Base-by-base conservation (phyloP, 2,329 filamentous ascomycete genomes). In the Pseudogymnoascus sp. region DNA sequence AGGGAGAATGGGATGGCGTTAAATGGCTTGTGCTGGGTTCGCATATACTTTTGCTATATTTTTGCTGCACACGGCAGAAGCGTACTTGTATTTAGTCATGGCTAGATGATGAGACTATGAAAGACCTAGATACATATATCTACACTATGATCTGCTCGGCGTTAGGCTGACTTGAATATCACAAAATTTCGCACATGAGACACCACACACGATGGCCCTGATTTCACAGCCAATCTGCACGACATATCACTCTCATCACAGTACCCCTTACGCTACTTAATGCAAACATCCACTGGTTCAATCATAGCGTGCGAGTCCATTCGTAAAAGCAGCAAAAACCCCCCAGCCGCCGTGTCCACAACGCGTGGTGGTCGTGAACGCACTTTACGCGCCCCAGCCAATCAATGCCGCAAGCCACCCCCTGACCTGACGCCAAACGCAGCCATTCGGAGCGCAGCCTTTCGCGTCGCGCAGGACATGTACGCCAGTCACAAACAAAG, bases 361-460 rank as follows among this genome's bases (percentile, higher is more conserved):
- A 60, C 56, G 56, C 56, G 56, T 60, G 56, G 56, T 60, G 56
- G 56, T 60, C 56, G 56, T 60, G 56, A 37, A 33, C 16, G 56
- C 56, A 60, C 56, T 60, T 60, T 60, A 35, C 31, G 31, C 31
- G 35, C 56, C 31, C 56, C n/a, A 38, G 31, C 31, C 56, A 60
- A 60, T 35, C 46, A 53, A 53, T 53, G 14, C 46, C 12, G 14
- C 46, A 53, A 53, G 46, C 26, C 46, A 53, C 46, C 46, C 46
- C 46, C 46, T 53, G 46, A 53, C 46, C 46, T 53, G 46, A 53
- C 46, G 46, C 46, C 46, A 53, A 53, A 53, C 46, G 46, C 46
- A 53, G 46, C 46, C 46, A 53, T 31, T 16, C 46, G 46, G 46
- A 53, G 46, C 46, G 46, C 24, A 53, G 24, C 46, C 46, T 53